phyloP scores from a whole-genome alignment of 192 early-diverging fungal species.

The Coemansia sp. region DNA sequence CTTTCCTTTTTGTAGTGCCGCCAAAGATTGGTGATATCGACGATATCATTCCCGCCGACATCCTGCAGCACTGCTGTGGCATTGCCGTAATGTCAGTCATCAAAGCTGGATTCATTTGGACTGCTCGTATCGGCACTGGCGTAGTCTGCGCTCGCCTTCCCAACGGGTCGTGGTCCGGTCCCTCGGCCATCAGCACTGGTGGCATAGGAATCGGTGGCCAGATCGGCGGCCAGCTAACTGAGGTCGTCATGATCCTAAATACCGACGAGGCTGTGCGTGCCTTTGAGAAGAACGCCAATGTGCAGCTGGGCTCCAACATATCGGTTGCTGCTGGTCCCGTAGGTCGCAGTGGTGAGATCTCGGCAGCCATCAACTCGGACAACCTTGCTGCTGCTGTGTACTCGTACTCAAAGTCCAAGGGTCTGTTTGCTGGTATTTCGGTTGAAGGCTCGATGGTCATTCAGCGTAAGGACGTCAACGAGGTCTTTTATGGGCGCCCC shows the following conservation, averaged over 20 bases:
- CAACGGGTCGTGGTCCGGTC: constrained; percentile 80
- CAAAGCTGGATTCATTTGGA: constrained; percentile 93
- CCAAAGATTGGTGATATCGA: constrained; percentile 61
- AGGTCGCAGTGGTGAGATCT: constrained; percentile 85
- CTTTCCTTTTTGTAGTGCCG: constrained; percentile 30
- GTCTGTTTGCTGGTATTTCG: constrained; percentile 91
- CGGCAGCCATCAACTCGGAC: constrained; percentile 67
- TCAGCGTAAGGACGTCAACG: constrained; percentile 86
- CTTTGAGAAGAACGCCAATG: constrained; percentile 80
- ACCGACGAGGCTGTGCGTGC: constrained; percentile 80
- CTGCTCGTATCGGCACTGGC: constrained; percentile 83
- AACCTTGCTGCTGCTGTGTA: constrained; percentile 83
- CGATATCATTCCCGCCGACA: constrained; percentile 69
- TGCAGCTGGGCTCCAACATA: constrained; percentile 85
- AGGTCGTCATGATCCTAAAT: constrained; percentile 91
- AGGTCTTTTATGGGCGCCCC: constrained; percentile 77
- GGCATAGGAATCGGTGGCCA: constrained; percentile 88
- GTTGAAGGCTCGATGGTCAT: constrained; percentile 88
- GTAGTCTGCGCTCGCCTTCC: constrained; percentile 79
- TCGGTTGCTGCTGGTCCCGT: constrained; percentile 89
- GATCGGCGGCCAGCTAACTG: constrained; percentile 87
- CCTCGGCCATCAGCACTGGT: constrained; percentile 81
- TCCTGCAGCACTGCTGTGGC: constrained; percentile 80
- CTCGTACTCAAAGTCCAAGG: constrained; percentile 92
- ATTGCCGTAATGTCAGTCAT: constrained; percentile 90